Conservation (phyloP, 768 basidiomycete species). For the Psilocybe azurescens region DNA sequence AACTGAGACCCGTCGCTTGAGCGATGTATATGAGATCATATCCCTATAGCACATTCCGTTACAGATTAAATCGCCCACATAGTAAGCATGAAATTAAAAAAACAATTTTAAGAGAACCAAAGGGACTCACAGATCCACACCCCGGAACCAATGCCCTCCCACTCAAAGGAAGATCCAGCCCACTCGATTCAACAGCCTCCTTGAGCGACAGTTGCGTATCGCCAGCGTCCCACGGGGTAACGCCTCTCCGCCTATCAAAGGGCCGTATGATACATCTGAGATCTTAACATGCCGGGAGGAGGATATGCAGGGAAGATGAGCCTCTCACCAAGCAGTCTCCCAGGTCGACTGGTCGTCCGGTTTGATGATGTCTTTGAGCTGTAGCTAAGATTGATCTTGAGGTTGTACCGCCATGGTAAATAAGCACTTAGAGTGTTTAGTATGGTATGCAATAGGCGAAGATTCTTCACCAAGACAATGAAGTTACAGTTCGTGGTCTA, state of each 20-base stretch:
- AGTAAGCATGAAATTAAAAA: too few species aligned
- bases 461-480: too few species aligned
- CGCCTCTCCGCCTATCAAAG: conserved; percentile 10
- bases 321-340: conserved; percentile 32
- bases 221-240: conserved; percentile 71
- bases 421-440: too few species aligned
- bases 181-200: conserved; percentile 52
- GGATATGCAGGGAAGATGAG: not conserved
- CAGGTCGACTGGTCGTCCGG: conserved; percentile 29
- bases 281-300: not conserved
- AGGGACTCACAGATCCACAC: conserved; percentile 51
- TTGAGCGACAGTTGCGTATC: conserved; percentile 58
- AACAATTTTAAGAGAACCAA: not conserved
- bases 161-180: conserved; percentile 45
- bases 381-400: not conserved
- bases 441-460: too few species aligned
- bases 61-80: conserved; percentile 49
- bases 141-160: conserved; percentile 40
- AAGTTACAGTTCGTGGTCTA: too few species aligned
- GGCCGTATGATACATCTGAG: not conserved
- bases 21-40: conserved; percentile 45
- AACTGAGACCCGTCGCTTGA: conserved; percentile 48
- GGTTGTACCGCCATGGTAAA: not conserved
- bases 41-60: not conserved
- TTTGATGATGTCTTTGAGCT: conserved; percentile 24